Evolutionary conservation across 345 rosid genomes (phyloP).

Genomic region (Eucalyptus erythrocorys): DNA sequence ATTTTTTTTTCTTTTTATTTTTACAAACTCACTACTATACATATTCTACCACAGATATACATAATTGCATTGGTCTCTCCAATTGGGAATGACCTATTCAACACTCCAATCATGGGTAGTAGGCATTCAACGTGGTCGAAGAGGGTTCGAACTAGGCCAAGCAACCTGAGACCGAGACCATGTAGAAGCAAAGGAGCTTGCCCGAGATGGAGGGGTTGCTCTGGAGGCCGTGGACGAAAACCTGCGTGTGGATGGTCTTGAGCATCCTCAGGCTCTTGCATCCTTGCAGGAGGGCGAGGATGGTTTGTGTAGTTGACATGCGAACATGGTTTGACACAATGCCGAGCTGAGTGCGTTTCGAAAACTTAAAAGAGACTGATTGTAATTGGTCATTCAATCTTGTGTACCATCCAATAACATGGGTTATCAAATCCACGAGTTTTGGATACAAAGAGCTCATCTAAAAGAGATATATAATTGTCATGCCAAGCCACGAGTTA

Average conservation of each 20-base stretch:
- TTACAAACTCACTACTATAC: too few relatives aligned
- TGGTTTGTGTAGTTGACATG: background rate
- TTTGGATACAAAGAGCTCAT: background rate
- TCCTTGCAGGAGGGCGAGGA: slow-evolving; percentile 14
- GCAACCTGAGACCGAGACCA: slow-evolving; percentile 10
- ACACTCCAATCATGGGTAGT: slow-evolving; percentile 12
- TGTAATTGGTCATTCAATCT: background rate
- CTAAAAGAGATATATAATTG: background rate
- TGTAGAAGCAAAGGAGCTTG: slow-evolving; percentile 27
- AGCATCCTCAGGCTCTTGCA: slow-evolving; percentile 32
- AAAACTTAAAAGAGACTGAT: background rate
- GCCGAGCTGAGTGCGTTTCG: background rate
- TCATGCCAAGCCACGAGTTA: background rate
- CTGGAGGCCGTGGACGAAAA: slow-evolving; percentile 26
- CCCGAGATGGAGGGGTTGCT: slow-evolving; percentile 21
- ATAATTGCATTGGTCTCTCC: background rate
- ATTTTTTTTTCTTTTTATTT: too few relatives aligned
- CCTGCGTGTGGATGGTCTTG: slow-evolving; percentile 24
- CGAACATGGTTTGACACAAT: background rate
- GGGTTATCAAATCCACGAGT: too few relatives aligned
- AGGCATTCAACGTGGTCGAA: slow-evolving; percentile 16
- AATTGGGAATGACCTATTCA: background rate
- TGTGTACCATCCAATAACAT: background rate
- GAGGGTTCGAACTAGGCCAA: slow-evolving; percentile 19
- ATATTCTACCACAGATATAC: background rate